A percentile compares a stretch with the other conserved stretches of the same genome.
These are phyloP conservation scores for Chaetomium globosum DNA, from an alignment of 2,329 filamentous ascomycete species.

Conservation along the genomic window DNA sequence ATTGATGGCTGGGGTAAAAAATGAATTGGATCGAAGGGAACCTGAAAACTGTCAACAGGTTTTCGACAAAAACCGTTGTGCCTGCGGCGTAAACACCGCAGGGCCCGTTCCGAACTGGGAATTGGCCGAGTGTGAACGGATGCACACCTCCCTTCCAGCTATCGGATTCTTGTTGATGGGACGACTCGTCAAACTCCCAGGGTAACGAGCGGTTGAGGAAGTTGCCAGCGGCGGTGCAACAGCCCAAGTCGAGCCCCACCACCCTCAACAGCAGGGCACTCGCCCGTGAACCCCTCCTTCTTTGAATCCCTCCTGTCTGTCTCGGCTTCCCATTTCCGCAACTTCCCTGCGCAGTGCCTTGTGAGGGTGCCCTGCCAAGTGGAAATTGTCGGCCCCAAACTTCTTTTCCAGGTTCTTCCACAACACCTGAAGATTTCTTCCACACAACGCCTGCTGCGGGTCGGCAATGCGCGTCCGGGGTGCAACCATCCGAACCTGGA, in stretches of 20 bases:
- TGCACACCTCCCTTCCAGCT: neutral
- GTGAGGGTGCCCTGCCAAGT: neutral
- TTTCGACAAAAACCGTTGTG: neutral
- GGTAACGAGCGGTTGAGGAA: neutral
- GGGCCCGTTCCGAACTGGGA: neutral
- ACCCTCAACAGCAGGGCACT: neutral
- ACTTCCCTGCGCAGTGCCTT: neutral
- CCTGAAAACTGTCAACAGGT: neutral
- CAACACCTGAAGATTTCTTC: neutral
- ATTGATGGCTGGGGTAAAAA: neutral
- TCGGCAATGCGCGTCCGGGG: constrained; percentile 3
- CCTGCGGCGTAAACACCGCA: neutral
- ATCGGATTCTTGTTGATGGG: neutral
- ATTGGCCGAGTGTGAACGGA: neutral
- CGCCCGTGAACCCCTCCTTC: too few relatives aligned
- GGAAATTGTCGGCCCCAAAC: neutral
- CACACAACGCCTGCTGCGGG: neutral
- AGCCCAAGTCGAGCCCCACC: neutral
- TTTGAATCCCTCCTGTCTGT: neutral
- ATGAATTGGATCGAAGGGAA: neutral
- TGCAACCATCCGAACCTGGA: neutral
- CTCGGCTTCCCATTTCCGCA: neutral
- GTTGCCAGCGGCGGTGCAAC: neutral
- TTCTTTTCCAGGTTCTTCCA: neutral
- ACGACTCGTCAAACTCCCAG: neutral